Base-by-base conservation (phyloP, 257 asterid species). In the Nicotiana otophora region DNA sequence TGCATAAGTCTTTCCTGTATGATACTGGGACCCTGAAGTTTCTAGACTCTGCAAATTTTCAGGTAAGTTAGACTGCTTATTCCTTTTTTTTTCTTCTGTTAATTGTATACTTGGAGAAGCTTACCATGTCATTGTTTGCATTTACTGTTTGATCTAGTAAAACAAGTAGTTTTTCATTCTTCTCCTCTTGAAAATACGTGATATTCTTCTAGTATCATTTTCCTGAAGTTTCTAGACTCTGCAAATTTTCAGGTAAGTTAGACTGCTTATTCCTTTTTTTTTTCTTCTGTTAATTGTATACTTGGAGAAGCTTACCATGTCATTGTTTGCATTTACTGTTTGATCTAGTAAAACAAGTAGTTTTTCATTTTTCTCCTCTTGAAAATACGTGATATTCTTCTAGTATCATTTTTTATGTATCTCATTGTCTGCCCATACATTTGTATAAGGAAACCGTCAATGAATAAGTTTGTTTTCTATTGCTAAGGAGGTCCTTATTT, bases 1-100 rank as follows among this genome's bases (percentile, higher is more conserved):
- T 94, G 19, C 97, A 93, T 51, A 91, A 94, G 80, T 91, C 94
- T 88, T 96, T 96, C 84, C 92, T 96, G 82, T 92, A 94, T 80
- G 99, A 93, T 84, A 85, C 89, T 36, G 99, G 94, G 77, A 90
- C 68, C 85, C 76, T 88, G 31, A 93, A 90, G 87, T 90, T 94
- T 85, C 97, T 94, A 11, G 94, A 92, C 83, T 82, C 92, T 26
- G 78, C 92, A 67, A 92, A 89, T 84, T 96, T 94, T 78, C 97
- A 96, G 97, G 99, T 79, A 88, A 90, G 93, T 55, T 42, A 9
- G 9, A 23, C 20, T 46, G 11, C n/a, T 34, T 23, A 42, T 3
- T 0, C 78, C 20, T 20, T 67, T 26, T 76, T 81, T 31, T 20
- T 67, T 20, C 70, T 23, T 23, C 63, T 68, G 31, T 31, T 81